Conservation (phyloP, 2,329 filamentous ascomycete species). For the Aspergillus viridinutans region DNA sequence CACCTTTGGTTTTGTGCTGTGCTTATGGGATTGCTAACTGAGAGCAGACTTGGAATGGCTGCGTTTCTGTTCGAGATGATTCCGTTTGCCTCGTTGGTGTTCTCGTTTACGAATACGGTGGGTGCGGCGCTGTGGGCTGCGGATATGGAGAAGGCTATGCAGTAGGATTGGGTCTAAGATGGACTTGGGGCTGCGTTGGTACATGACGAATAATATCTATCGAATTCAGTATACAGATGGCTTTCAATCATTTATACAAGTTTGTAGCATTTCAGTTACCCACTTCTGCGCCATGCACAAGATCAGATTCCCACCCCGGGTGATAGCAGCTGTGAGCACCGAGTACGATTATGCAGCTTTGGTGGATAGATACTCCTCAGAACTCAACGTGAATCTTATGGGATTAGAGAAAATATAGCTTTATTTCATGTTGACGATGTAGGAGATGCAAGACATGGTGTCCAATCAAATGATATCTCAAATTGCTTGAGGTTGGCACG, state of each 20-base stretch:
- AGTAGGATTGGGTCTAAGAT: constrained; percentile 10
- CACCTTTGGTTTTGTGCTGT: constrained; percentile 4
- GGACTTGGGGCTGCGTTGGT: background rate
- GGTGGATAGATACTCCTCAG: no score
- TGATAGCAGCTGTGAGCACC: no score
- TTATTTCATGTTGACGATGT: no score
- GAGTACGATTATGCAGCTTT: no score
- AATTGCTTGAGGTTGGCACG: no score
- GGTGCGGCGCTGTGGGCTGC: constrained; percentile 93
- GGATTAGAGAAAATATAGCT: no score
- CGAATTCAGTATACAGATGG: no score
- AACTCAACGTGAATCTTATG: no score
- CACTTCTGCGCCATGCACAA: no score
- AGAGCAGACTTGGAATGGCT: constrained; percentile 61
- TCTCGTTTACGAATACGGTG: constrained; percentile 86
- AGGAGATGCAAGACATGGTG: no score
- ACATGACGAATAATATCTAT: background rate
- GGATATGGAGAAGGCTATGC: constrained; percentile 62
- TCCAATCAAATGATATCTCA: no score
- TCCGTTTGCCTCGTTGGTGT: constrained; percentile 75
- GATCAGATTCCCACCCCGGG: no score
- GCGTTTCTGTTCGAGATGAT: constrained; percentile 81
- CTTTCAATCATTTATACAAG: background rate
- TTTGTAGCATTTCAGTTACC: background rate
- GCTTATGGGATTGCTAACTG: constrained; percentile 5